These are phyloP conservation scores for Rhexocercosporidium sp. DNA, from an alignment of 2,329 filamentous ascomycete species.

Conservation along the genomic window DNA sequence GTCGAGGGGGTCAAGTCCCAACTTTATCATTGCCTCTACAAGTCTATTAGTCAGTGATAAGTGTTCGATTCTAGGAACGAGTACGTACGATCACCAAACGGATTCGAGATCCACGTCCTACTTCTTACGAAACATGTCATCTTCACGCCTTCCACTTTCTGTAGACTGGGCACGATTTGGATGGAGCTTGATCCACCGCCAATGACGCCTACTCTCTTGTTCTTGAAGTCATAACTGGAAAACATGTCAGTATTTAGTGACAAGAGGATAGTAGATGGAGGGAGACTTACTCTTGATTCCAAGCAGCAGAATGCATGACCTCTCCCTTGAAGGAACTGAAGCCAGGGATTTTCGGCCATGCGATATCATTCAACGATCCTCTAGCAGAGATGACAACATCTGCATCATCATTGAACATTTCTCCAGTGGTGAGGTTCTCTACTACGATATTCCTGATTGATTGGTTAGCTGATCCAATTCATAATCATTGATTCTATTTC, in stretches of 20 bases:
- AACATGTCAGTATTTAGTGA: constrained; percentile 18
- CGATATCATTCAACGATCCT: constrained; percentile 70
- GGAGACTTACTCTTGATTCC: constrained; percentile 44
- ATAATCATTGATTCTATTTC: no score
- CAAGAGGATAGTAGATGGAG: background rate
- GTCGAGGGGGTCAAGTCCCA: constrained; percentile 48
- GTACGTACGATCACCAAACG: constrained; percentile 49
- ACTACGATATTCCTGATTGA: constrained; percentile 50
- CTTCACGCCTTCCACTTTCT: constrained; percentile 49
- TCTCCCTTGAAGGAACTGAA: constrained; percentile 53
- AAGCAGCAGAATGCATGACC: constrained; percentile 65
- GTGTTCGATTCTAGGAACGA: background rate
- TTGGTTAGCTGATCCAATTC: background rate
- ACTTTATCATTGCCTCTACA: constrained; percentile 45
- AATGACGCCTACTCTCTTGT: constrained; percentile 56
- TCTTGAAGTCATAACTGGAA: constrained; percentile 51
- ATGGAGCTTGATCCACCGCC: constrained; percentile 59
- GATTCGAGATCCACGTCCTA: constrained; percentile 55
- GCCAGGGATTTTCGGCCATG: constrained; percentile 64
- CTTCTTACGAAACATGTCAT: constrained; percentile 55
- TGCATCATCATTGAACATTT: constrained; percentile 52
- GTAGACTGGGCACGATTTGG: constrained; percentile 57
- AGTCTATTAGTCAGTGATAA: background rate
- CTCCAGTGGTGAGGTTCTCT: constrained; percentile 46
- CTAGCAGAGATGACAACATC: constrained; percentile 69